phyloP scores from a whole-genome alignment of 306 rosid genomes.

The Abrus precatorius region DNA sequence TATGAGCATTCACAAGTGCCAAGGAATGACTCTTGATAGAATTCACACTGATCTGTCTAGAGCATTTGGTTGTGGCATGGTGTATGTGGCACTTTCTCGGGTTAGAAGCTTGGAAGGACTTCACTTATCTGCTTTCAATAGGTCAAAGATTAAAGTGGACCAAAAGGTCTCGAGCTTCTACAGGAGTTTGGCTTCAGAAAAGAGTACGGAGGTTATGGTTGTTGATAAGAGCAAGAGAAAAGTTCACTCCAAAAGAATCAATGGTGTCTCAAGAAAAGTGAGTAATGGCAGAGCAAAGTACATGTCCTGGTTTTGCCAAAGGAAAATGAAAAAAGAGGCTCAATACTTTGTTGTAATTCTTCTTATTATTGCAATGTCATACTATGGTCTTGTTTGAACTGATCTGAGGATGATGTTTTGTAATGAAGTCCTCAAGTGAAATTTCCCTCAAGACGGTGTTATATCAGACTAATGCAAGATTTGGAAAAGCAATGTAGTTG shows the following conservation, averaged over 20 bases:
- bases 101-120: conserved; percentile 58
- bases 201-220: neutral
- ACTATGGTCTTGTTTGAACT: neutral
- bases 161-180: conserved; percentile 57
- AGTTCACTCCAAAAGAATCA: neutral
- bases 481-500: neutral
- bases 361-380: neutral
- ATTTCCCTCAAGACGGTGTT: neutral
- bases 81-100: conserved; percentile 57
- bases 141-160: conserved; percentile 54
- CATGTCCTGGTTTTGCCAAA: neutral
- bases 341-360: neutral
- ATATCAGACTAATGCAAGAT: neutral
- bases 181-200: conserved; percentile 25
- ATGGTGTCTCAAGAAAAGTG: neutral
- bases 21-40: conserved; percentile 62
- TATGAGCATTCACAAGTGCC: conserved; percentile 64
- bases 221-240: neutral
- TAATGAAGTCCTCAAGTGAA: neutral
- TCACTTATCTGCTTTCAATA: conserved; percentile 53
- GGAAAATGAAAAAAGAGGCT: neutral
- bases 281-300: neutral
- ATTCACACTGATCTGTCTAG: conserved; percentile 51
- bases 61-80: conserved; percentile 62
- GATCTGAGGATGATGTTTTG: neutral